A percentile compares a stretch with the other conserved stretches of the same genome.
These are phyloP conservation scores for Aureobasidium sp. DNA, from an alignment of 2,329 filamentous ascomycete species.

Conservation along the genomic window DNA sequence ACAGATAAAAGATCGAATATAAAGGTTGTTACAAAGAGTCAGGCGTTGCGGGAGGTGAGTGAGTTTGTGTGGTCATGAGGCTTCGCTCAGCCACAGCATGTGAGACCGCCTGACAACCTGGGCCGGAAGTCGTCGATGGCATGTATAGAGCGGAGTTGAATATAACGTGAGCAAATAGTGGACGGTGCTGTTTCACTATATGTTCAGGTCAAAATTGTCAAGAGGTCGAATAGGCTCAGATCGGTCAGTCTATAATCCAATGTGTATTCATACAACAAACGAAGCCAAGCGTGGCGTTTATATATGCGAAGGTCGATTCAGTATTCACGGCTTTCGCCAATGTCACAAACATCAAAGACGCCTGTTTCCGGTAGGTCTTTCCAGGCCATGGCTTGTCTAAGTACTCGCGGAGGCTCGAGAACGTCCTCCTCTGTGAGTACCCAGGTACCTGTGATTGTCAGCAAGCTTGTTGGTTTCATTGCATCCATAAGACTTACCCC, in stretches of 20 bases:
- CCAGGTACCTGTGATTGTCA: slow-evolving; percentile 45
- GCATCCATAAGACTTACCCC: slow-evolving; percentile 46
- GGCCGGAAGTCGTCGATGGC: not conserved
- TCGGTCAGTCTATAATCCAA: not conserved
- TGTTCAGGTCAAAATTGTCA: not conserved
- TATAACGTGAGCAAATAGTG: no score
- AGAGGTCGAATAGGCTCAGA: not conserved
- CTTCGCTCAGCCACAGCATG: no score
- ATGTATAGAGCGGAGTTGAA: no score
- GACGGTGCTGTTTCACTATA: not conserved
- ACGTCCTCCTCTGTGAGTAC: slow-evolving; percentile 78
- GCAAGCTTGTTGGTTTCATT: not conserved
- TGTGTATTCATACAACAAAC: not conserved
- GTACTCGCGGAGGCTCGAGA: slow-evolving; percentile 65
- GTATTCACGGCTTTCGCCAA: slow-evolving; percentile 72
- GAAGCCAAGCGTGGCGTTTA: not conserved
- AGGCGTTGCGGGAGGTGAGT: not conserved
- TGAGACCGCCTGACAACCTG: no score
- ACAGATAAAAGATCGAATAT: not conserved
- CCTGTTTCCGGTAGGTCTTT: slow-evolving; percentile 62
- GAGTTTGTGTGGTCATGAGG: not conserved
- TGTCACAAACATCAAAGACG: slow-evolving; percentile 72
- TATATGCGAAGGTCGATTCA: not conserved
- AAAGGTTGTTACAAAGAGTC: not conserved
- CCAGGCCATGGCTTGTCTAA: slow-evolving; percentile 62